Evolutionary conservation across 768 basidiomycete species (phyloP), one percentile per base, ranked within the genome.

Genomic region (Amanita rubescens): DNA sequence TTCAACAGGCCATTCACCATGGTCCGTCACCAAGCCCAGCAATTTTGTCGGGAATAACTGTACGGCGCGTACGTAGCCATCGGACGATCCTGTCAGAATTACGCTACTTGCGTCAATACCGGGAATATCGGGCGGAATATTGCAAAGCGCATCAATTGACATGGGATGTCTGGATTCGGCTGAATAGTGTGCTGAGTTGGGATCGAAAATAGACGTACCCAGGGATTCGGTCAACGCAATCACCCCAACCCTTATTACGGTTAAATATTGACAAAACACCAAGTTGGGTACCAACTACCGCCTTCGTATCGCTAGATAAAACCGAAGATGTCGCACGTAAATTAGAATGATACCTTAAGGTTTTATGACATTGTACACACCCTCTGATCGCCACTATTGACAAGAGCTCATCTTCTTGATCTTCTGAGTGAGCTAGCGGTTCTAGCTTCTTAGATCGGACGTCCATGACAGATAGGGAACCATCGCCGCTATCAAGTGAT

Each of bases 381-480:
- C 84, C 80, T 73, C 88, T 90, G 66, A 97, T 93, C 14, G 90
- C 67, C 30, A 87, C 83, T 41, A 93, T 81, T 5, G 90, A 91
- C 8, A 97, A 75, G 41, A 96, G 71, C 62, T 97, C 94, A 64
- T 97, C 94, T 62, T 96, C 94, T 65, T 97, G 94, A 70, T 95
- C 90, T 64, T 95, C 94, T 14, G 92, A 95, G 51, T 93, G 87
- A 1, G 86, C 85, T 55, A 89, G 69, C 1, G 90, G 90, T 47
- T 85, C 80, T 11, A 75, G 57, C 60, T 89, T 90, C 59, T 85
- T 92, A 15, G 89, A 84, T 54, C 94, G 82, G 22, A 94, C 80
- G 60, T 97, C 94, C 64, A 94, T 83, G 39, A 95, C 93, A 17
- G 92, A 94, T 45, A 97, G 72, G 12, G 92, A 92, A 2, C 92